A percentile compares a stretch with the other conserved stretches of the same genome.
Evolutionary conservation across 768 basidiomycete genomes (phyloP).

Genomic region (Amanita brunnescens): DNA sequence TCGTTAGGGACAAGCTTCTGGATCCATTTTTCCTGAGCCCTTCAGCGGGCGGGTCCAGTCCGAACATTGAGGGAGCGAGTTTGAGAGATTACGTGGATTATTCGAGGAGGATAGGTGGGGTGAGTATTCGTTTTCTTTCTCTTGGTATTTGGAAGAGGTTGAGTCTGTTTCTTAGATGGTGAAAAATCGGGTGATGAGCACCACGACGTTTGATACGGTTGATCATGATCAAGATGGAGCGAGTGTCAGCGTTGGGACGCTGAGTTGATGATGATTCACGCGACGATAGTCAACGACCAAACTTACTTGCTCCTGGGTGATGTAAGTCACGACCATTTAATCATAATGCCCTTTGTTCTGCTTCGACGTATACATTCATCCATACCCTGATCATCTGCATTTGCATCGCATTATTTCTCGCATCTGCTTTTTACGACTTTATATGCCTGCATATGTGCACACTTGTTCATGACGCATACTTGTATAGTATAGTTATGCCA

Average conservation of each 20-base stretch:
- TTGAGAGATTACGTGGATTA: slow-evolving; percentile 33
- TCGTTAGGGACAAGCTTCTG: background rate
- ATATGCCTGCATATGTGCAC: too few relatives aligned
- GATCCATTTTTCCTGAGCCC: background rate
- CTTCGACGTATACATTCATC: too few relatives aligned
- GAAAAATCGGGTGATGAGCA: slow-evolving; percentile 22
- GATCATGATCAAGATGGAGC: slow-evolving; percentile 6
- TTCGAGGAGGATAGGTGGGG: slow-evolving; percentile 27
- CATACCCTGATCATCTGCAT: too few relatives aligned
- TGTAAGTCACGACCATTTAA: too few relatives aligned
- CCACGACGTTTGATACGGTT: slow-evolving; percentile 20
- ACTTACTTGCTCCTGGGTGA: too few relatives aligned
- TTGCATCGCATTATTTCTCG: too few relatives aligned
- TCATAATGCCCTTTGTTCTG: too few relatives aligned
- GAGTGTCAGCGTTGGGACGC: background rate
- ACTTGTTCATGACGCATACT: too few relatives aligned
- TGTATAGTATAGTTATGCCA: too few relatives aligned
- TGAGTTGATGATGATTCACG: too few relatives aligned
- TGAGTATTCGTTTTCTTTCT: slow-evolving; percentile 9
- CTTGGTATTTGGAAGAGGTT: background rate
- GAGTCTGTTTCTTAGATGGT: slow-evolving; percentile 12
- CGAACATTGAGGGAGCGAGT: slow-evolving; percentile 21
- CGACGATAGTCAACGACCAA: too few relatives aligned
- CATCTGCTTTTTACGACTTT: too few relatives aligned
- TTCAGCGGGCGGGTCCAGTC: background rate